Percentiles rank a stretch among this genome's conserved stretches.
Evolutionary conservation across 2,329 filamentous ascomycete genomes (phyloP).

Genomic region (Trichoderma brevicompactum): DNA sequence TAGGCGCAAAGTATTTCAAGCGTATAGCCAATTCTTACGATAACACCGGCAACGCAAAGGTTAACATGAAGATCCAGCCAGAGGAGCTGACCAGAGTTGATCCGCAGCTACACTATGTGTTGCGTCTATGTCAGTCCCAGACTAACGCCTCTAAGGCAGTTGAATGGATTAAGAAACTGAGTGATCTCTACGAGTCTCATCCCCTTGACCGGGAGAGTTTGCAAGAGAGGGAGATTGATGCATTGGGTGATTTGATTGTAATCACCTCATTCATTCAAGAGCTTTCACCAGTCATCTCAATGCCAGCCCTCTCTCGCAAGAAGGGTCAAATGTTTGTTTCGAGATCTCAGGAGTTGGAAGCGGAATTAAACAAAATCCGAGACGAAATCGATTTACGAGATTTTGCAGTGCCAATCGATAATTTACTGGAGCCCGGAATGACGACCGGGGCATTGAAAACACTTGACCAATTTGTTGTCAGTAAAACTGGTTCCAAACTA

Average conservation of each 20-base stretch:
- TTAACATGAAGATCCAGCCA: constrained; percentile 49
- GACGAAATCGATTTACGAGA: constrained; percentile 45
- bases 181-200: constrained; percentile 42
- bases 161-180: constrained; percentile 49
- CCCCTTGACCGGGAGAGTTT: constrained; percentile 44
- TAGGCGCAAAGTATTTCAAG: constrained; percentile 49
- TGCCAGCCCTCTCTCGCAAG: constrained; percentile 47
- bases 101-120: constrained; percentile 49
- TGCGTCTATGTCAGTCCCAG: constrained; percentile 50
- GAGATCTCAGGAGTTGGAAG: constrained; percentile 41
- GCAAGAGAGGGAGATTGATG: constrained; percentile 40
- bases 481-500: constrained; percentile 47
- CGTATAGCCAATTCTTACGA: constrained; percentile 44
- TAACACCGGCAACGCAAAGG: constrained; percentile 42
- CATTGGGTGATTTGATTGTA: constrained; percentile 45
- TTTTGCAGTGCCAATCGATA: constrained; percentile 48
- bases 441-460: constrained; percentile 40
- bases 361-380: constrained; percentile 47
- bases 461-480: constrained; percentile 45
- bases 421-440: constrained; percentile 48
- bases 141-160: constrained; percentile 43
- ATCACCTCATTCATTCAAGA: constrained; percentile 47
- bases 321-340: constrained; percentile 47
- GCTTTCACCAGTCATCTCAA: constrained; percentile 39
- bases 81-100: constrained; percentile 45